Conservation (phyloP, 2,329 filamentous ascomycete genomes). For the Diaporthe batatas region DNA sequence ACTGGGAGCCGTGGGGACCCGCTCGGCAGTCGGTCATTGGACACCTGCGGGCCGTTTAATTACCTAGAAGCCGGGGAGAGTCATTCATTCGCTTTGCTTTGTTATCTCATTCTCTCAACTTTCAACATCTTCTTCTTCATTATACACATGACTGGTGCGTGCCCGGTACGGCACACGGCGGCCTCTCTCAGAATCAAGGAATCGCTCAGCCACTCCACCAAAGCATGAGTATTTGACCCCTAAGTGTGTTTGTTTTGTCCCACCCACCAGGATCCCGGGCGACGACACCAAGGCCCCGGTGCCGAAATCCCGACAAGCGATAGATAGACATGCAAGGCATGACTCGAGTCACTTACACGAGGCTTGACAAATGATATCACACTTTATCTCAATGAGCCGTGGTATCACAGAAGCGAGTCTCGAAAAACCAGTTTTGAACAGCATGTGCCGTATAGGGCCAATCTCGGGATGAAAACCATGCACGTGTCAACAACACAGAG, state of each 20-base stretch:
- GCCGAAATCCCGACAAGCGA: background rate
- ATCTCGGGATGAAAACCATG: background rate
- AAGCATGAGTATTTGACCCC: too few species aligned
- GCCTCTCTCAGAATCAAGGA: background rate
- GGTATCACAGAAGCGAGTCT: background rate
- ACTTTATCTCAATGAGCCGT: background rate
- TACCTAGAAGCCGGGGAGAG: slow-evolving; percentile 10
- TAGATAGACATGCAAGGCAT: slow-evolving; percentile 7
- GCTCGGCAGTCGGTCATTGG: slow-evolving; percentile 33
- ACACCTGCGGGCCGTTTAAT: slow-evolving; percentile 20
- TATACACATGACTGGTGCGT: background rate
- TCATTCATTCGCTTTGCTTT: slow-evolving; percentile 21
- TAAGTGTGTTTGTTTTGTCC: too few species aligned
- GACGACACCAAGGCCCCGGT: background rate
- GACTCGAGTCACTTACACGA: slow-evolving; percentile 28
- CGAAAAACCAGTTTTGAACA: background rate
- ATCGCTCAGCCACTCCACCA: background rate
- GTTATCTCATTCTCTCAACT: background rate
- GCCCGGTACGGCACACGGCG: background rate
- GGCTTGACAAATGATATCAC: slow-evolving; percentile 3
- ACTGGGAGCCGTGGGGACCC: slow-evolving; percentile 23
- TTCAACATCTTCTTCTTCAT: background rate
- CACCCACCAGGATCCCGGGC: background rate
- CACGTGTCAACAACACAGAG: background rate
- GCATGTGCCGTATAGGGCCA: background rate